Conservation (phyloP, 148 eudicot genomes). For the Pouteria glomerata region DNA sequence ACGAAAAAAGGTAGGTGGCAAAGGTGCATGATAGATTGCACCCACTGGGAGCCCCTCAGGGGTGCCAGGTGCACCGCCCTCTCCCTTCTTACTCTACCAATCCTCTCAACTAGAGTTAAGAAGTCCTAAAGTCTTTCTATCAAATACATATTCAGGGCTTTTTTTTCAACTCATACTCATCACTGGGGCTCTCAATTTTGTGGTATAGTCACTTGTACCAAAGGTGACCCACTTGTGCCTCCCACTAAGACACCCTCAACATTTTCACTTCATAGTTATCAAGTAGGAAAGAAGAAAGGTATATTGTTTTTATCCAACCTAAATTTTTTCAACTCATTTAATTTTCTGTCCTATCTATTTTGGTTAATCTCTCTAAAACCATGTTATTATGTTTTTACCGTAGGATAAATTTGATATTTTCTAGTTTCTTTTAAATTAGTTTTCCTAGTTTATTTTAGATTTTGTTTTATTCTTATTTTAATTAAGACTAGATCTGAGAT, state of each 20-base stretch:
- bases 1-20: too few relatives aligned
- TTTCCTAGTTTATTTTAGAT: too few relatives aligned
- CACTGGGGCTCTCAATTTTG: slow-evolving; percentile 13
- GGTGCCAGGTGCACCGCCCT: neutral
- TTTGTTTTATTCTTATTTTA: too few relatives aligned
- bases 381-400: too few relatives aligned
- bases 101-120: too few relatives aligned
- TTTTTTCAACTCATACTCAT: neutral
- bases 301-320: neutral
- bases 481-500: too few relatives aligned
- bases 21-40: slow-evolving; percentile 8
- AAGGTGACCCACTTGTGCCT: neutral
- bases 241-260: slow-evolving; percentile 9
- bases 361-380: too few relatives aligned
- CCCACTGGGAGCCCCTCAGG: slow-evolving; percentile 3
- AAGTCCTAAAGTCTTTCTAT: too few relatives aligned
- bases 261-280: neutral
- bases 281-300: neutral
- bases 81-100: too few relatives aligned
- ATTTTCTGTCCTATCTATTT: neutral
- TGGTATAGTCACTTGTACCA: neutral
- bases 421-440: too few relatives aligned
- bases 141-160: too few relatives aligned
- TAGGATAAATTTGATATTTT: too few relatives aligned
- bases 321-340: neutral